Percentiles rank a stretch among this genome's conserved stretches.
These are phyloP conservation scores for Borovskyia barvae DNA, from an alignment of 208 protist species.

Conservation along the genomic window DNA sequence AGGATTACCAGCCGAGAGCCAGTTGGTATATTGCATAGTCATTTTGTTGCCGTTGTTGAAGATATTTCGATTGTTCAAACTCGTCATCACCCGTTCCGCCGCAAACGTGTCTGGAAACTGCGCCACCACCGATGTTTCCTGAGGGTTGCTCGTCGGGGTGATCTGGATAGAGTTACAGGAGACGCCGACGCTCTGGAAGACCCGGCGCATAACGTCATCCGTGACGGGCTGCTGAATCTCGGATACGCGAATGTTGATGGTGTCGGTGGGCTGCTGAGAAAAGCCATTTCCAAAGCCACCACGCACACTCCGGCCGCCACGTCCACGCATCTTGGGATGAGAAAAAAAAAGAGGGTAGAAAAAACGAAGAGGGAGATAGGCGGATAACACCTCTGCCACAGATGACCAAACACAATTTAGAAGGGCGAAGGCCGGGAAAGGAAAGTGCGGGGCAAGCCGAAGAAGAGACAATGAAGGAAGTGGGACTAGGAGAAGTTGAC, in stretches of 20 bases:
- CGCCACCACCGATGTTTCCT: conserved; percentile 68
- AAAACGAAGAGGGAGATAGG: neutral
- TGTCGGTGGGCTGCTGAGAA: conserved; percentile 47
- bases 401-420: no score
- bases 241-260: conserved; percentile 70
- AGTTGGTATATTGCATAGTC: conserved; percentile 66
- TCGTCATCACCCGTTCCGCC: conserved; percentile 63
- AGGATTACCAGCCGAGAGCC: conserved; percentile 22
- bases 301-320: conserved; percentile 29
- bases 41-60: conserved; percentile 90
- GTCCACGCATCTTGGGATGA: conserved; percentile 27
- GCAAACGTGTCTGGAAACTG: conserved; percentile 66
- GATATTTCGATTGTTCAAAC: conserved; percentile 84
- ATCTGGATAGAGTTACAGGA: conserved; percentile 58
- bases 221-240: conserved; percentile 81
- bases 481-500: no score
- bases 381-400: no score
- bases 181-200: conserved; percentile 80
- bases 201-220: conserved; percentile 82
- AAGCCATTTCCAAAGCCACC: conserved; percentile 28
- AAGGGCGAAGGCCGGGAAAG: no score
- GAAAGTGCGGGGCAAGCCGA: no score
- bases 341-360: neutral
- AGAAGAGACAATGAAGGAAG: no score
- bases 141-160: conserved; percentile 44